phyloP scores from a whole-genome alignment of 2,329 filamentous ascomycete species.

The Helminthosporium solani region DNA sequence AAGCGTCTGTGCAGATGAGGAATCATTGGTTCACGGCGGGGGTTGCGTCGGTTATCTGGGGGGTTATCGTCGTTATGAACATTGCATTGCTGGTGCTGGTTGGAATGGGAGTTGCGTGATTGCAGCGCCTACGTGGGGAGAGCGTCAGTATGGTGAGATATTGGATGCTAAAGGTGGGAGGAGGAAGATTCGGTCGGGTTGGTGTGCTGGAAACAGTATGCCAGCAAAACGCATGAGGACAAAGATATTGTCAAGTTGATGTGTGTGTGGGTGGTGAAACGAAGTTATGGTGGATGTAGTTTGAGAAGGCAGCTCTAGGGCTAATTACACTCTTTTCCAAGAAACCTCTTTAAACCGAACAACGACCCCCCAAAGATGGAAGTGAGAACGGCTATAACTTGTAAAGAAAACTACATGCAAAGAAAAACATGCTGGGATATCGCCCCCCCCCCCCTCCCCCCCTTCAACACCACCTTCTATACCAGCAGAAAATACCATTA shows the following conservation, averaged over 20 bases:
- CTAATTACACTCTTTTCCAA: not conserved
- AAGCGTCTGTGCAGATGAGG: conserved; percentile 59
- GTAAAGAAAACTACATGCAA: not conserved
- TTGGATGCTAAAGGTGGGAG: not conserved
- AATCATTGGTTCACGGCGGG: conserved; percentile 67
- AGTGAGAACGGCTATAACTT: too few relatives aligned
- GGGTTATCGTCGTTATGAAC: conserved; percentile 75
- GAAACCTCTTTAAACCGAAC: too few relatives aligned
- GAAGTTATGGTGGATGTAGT: not conserved
- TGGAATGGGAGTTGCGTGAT: conserved; percentile 49
- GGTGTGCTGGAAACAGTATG: not conserved
- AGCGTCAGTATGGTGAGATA: not conserved
- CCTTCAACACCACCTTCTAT: not conserved
- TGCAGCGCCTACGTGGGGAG: not conserved
- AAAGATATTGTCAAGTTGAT: too few relatives aligned
- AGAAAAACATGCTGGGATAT: not conserved
- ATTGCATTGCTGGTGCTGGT: conserved; percentile 69
- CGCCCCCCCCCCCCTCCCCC: not conserved
- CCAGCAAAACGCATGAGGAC: too few relatives aligned
- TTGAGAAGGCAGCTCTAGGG: not conserved
- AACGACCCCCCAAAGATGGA: too few relatives aligned
- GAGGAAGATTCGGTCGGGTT: not conserved
- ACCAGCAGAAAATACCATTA: not conserved
- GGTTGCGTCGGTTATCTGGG: conserved; percentile 66
- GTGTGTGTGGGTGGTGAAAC: not conserved